Percentiles rank a stretch among this genome's conserved stretches.
Evolutionary conservation across 176 grass and related monocot species (phyloP).

Genomic region (Paspalum notatum): DNA sequence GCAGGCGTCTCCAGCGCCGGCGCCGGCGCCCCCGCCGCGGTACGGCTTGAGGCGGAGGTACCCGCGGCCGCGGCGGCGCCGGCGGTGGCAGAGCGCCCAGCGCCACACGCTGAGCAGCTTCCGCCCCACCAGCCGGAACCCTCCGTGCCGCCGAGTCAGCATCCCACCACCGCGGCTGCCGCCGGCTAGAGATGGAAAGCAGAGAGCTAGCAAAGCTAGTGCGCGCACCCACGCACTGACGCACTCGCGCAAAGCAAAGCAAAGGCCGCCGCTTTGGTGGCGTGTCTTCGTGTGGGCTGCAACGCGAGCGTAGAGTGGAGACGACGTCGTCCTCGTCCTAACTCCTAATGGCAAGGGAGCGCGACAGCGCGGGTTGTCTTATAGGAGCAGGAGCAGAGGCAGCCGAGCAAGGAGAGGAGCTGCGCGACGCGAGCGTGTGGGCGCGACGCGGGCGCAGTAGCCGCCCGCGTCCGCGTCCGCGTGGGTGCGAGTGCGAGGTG

Average conservation of each 20-base stretch:
- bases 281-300: too few species aligned
- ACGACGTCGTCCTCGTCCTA: background rate
- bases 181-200: background rate
- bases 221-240: too few species aligned
- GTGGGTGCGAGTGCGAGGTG: background rate
- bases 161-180: background rate
- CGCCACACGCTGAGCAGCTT: conserved; percentile 64
- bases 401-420: too few species aligned
- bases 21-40: background rate
- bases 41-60: conserved; percentile 51
- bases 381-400: background rate
- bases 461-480: too few species aligned
- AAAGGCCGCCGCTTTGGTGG: background rate
- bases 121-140: conserved; percentile 87
- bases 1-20: background rate
- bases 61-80: conserved; percentile 37
- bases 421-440: conserved; percentile 12
- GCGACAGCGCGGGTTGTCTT: conserved; percentile 8
- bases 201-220: too few species aligned
- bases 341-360: background rate
- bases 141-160: conserved; percentile 57
- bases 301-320: background rate
- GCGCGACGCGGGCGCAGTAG: conserved; percentile 1
- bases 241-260: background rate
- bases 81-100: conserved; percentile 52